Conservation (phyloP, 1,284 basidiomycete species). For the Naganishia albida region DNA sequence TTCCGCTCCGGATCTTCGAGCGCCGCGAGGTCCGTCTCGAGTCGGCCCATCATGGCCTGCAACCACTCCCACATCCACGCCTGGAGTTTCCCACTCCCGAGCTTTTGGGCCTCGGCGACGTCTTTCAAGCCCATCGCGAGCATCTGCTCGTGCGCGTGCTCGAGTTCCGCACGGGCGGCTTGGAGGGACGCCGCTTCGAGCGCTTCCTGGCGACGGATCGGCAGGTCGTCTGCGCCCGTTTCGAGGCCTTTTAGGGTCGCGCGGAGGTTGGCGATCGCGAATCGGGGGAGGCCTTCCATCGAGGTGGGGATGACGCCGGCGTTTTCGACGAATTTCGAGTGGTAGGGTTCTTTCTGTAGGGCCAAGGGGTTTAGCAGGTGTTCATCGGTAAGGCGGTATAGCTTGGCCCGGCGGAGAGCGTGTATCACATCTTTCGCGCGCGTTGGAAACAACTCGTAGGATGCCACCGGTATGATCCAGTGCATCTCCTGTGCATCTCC, state of each 20-base stretch:
- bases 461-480: no score
- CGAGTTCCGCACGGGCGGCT: conserved; percentile 71
- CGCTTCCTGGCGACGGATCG: conserved; percentile 71
- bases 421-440: no score
- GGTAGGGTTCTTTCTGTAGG: conserved; percentile 25
- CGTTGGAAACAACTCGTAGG: no score
- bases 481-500: not conserved
- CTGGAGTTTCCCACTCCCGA: conserved; percentile 65
- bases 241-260: conserved; percentile 58
- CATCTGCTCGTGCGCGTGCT: conserved; percentile 66
- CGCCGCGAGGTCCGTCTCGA: conserved; percentile 62
- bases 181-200: conserved; percentile 83
- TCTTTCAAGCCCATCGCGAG: conserved; percentile 62
- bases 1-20: conserved; percentile 49
- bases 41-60: conserved; percentile 60
- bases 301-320: conserved; percentile 2
- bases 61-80: conserved; percentile 89
- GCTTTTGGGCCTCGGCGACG: conserved; percentile 46
- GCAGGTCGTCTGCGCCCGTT: conserved; percentile 64
- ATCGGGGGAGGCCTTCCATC: conserved; percentile 39
- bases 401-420: not conserved
- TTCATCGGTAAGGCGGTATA: no score
- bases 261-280: conserved; percentile 66
- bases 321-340: conserved; percentile 21
- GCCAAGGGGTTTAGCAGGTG: not conserved